phyloP scores from a whole-genome alignment of 202 grass and related monocot species.

The Carex sylvatica region DNA sequence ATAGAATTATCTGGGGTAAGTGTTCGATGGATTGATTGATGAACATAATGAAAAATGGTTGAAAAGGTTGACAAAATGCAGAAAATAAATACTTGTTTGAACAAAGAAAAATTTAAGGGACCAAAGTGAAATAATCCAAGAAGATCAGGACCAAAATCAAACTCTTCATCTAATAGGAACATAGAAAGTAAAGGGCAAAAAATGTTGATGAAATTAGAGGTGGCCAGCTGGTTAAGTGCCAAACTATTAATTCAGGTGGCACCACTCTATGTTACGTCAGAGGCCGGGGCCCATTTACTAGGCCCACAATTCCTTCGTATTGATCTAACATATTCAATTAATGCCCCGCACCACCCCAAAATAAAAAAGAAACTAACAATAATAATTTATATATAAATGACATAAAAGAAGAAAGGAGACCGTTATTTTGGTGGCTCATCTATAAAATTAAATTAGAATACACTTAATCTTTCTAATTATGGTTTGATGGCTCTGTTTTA shows the following conservation, averaged over 20 bases:
- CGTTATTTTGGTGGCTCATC: no score
- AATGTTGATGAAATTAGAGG: not conserved
- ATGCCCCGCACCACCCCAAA: not conserved
- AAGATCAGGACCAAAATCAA: not conserved
- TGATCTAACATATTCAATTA: not conserved
- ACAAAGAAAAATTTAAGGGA: not conserved
- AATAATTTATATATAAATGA: no score
- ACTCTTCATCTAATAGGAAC: not conserved
- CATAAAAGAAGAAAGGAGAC: no score
- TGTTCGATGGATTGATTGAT: no score
- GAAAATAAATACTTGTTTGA: not conserved
- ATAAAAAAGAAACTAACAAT: no score
- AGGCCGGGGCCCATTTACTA: not conserved
- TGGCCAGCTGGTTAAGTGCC: not conserved
- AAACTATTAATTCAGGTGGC: not conserved
- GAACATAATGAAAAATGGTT: no score
- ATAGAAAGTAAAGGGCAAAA: not conserved
- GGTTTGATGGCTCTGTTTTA: no score
- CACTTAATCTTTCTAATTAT: no score
- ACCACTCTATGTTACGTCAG: not conserved
- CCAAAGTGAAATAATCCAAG: not conserved
- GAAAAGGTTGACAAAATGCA: no score
- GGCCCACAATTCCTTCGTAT: not conserved
- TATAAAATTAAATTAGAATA: no score
- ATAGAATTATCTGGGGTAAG: no score